phyloP scores from a whole-genome alignment of 192 early-diverging fungal genomes.

The Entomortierella lignicola region DNA sequence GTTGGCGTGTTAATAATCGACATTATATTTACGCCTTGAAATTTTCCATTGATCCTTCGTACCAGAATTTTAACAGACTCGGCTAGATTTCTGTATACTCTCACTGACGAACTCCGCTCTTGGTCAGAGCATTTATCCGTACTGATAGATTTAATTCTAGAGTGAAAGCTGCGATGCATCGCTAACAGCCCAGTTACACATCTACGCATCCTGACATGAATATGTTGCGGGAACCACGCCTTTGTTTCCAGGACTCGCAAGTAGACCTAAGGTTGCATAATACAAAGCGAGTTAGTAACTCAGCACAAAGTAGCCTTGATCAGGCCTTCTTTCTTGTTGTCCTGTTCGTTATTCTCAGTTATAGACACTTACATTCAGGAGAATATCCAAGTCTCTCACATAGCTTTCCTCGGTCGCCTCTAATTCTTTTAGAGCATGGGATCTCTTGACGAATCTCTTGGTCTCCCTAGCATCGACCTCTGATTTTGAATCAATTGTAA shows the following conservation, averaged over 20 bases:
- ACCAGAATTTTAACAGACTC: conserved; percentile 19
- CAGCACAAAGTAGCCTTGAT: too few species aligned
- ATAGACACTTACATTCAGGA: conserved; percentile 45
- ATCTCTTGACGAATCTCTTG: conserved; percentile 46
- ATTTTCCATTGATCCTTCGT: neutral
- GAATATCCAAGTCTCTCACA: conserved; percentile 61
- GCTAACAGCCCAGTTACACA: conserved; percentile 17
- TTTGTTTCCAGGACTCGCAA: conserved; percentile 22
- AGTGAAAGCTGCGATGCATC: conserved; percentile 16
- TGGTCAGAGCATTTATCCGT: neutral
- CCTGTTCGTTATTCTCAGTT: neutral
- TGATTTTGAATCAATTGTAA: conserved; percentile 7
- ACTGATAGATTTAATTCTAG: neutral
- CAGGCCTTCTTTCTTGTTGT: neutral
- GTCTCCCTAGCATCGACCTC: conserved; percentile 30
- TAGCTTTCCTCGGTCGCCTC: conserved; percentile 60
- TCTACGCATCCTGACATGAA: conserved; percentile 7
- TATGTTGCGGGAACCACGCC: conserved; percentile 24
- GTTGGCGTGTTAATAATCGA: neutral
- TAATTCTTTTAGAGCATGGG: conserved; percentile 59
- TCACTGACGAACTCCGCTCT: conserved; percentile 2
- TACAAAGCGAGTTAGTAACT: neutral
- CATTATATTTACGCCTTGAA: neutral
- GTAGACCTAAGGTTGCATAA: conserved; percentile 15
- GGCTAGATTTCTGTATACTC: conserved; percentile 13